Evolutionary conservation across 352 stramenopile species (phyloP).

Genomic region (Peronospora farinosa): DNA sequence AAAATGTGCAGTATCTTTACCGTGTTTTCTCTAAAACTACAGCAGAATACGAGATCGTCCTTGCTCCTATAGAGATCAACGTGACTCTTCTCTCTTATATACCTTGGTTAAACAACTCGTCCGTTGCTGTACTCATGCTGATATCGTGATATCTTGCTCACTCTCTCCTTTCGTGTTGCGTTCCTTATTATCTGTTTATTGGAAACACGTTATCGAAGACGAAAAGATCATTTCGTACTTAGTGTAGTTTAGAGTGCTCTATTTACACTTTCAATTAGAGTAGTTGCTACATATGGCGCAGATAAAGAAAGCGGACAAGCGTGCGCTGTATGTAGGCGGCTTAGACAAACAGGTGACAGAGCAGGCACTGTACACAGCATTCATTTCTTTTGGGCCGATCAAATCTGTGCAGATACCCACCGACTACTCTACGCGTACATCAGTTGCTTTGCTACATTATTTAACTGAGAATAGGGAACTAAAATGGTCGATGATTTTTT

Average conservation of each 20-base stretch:
- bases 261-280: too few species aligned
- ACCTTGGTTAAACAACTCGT: slow-evolving; percentile 85
- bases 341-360: slow-evolving; percentile 86
- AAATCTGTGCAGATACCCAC: slow-evolving; percentile 74
- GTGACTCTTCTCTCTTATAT: neutral
- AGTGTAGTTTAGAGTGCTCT: neutral
- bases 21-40: slow-evolving; percentile 9
- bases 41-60: neutral
- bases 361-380: slow-evolving; percentile 79
- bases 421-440: slow-evolving; percentile 68
- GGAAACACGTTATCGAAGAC: slow-evolving; percentile 4
- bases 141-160: neutral
- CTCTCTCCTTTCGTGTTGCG: slow-evolving; percentile 15
- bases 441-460: neutral
- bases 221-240: slow-evolving; percentile 28
- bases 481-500: slow-evolving; percentile 5
- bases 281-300: too few species aligned
- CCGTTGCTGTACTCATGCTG: slow-evolving; percentile 72
- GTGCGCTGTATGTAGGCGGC: slow-evolving; percentile 87
- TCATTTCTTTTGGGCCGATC: slow-evolving; percentile 77
- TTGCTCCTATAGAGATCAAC: too few species aligned
- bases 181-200: slow-evolving; percentile 2
- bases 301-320: slow-evolving; percentile 47
- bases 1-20: neutral
- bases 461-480: neutral